phyloP scores from a whole-genome alignment of 2,329 filamentous ascomycete genomes.

The Aaosphaeria pasadenensis region DNA sequence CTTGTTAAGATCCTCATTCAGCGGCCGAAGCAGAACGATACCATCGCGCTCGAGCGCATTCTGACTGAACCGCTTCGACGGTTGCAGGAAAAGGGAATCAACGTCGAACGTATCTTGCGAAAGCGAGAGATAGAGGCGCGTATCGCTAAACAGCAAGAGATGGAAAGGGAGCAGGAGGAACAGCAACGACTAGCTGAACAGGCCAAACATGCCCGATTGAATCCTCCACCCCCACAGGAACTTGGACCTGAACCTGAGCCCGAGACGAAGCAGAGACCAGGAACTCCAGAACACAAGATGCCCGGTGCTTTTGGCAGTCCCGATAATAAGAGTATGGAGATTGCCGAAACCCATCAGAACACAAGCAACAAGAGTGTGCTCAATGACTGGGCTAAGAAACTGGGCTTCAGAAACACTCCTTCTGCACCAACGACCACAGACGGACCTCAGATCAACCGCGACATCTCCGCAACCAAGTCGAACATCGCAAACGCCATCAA shows the following conservation, averaged over 20 bases:
- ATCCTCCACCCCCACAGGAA: not conserved
- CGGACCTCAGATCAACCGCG: constrained; percentile 31
- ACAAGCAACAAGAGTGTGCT: constrained; percentile 25
- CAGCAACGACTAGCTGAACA: constrained; percentile 41
- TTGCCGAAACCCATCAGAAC: constrained; percentile 18
- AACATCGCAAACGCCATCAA: constrained; percentile 38
- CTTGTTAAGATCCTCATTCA: constrained; percentile 77
- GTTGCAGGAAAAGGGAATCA: constrained; percentile 85
- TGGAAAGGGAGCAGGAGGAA: constrained; percentile 63
- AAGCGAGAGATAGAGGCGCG: constrained; percentile 84
- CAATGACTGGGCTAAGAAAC: constrained; percentile 36
- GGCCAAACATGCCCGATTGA: constrained; percentile 18
- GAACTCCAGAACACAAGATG: constrained; percentile 31
- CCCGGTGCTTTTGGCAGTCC: constrained; percentile 37
- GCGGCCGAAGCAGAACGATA: constrained; percentile 82
- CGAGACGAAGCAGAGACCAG: constrained; percentile 4
- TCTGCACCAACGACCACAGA: constrained; percentile 16
- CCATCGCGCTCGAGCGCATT: constrained; percentile 87
- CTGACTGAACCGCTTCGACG: constrained; percentile 80
- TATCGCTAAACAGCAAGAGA: constrained; percentile 79
- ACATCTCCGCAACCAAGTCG: constrained; percentile 31
- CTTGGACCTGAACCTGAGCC: not conserved
- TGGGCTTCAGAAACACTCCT: constrained; percentile 31
- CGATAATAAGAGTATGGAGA: constrained; percentile 23
- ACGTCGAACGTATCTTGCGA: constrained; percentile 89